Conservation (phyloP, 352 stramenopile species). For the Globisporangium takayamanum region DNA sequence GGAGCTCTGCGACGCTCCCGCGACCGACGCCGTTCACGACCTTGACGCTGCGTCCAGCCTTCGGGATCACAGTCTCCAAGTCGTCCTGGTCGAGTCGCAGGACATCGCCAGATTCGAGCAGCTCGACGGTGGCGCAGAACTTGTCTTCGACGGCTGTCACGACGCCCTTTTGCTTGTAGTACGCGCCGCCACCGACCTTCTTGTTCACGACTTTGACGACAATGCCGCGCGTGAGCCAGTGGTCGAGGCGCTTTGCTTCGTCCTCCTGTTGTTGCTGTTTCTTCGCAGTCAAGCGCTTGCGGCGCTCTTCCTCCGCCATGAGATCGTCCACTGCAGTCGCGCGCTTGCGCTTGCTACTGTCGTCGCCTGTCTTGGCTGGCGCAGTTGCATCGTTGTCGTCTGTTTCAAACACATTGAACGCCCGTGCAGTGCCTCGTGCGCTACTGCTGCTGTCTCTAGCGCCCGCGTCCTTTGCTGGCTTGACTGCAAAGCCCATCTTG, state of each 20-base stretch:
- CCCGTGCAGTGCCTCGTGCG: not conserved
- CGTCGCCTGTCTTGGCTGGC: not conserved
- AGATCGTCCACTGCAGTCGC: conserved; percentile 33
- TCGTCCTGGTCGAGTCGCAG: conserved; percentile 85
- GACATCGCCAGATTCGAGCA: conserved; percentile 78
- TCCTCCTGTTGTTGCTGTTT: conserved; percentile 36
- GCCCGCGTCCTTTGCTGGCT: conserved; percentile 21
- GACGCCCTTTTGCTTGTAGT: conserved; percentile 87
- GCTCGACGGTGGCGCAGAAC: conserved; percentile 76
- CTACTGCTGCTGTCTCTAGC: not conserved
- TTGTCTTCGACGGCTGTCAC: conserved; percentile 73
- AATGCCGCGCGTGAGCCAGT: conserved; percentile 90
- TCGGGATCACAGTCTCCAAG: conserved; percentile 86
- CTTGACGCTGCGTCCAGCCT: conserved; percentile 56
- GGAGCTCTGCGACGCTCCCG: conserved; percentile 47
- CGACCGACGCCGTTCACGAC: conserved; percentile 71
- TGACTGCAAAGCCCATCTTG: conserved; percentile 24
- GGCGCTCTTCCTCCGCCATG: conserved; percentile 54
- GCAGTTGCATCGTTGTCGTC: not conserved
- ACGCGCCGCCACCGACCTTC: conserved; percentile 78
- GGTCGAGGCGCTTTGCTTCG: conserved; percentile 51
- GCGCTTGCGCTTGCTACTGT: conserved; percentile 19
- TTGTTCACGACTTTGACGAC: conserved; percentile 94
- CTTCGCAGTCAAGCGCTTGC: conserved; percentile 20
- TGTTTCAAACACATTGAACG: conserved; percentile 14